Evolutionary conservation across 768 basidiomycete species (phyloP), one percentile per base, ranked within the genome.

Genomic region (Mycena haematopus): DNA sequence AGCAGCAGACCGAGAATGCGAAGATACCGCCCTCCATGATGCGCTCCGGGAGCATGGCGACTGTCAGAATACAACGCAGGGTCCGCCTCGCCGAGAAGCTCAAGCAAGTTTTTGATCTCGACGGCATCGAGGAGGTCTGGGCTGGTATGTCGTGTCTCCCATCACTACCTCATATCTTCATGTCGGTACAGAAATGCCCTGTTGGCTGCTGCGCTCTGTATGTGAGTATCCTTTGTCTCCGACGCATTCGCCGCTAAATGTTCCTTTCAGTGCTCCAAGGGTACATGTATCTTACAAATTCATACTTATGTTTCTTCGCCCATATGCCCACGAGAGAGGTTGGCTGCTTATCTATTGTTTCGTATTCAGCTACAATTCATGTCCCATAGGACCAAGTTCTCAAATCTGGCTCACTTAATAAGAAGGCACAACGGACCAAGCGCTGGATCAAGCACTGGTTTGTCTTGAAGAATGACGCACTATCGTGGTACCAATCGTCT

Each of bases 361-460:
- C 10, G 40, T 45, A 51, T 25, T 25, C 52, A n/a, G 21, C 50
- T 49, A 63, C 24, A 61, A 40, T 61, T 60, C 57, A 55, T 60
- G 44, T 56, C 61, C 10, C 56, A 51, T 67, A 97, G 95, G 92
- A 96, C 71, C 91, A 95, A 82, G 79, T 96, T 2, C 80, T 98
- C 46, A 99, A 98, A 74, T 96, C 95, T 0, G 97, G 95, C 0
- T 88, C 89, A 4, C 81, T 99, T 42, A 87, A 85, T 69, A 97
- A 96, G 82, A 93, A 90, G 71, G 87, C 94, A 0, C 88, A 89
- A 57, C 84, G 92, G 56, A 96, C 94, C 10, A 96, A 94, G 70
- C 87, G 94, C 22, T 96, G 92, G 90, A 87, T 90, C 69, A 95
- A 91, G 72, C 94, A 95, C 74, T 99, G 97, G 97, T 96, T 98